Evolutionary conservation across 495 filamentous ascomycete species (phyloP), one percentile per base, ranked within the genome.

Genomic region (Symbiotaphrina buchneri): DNA sequence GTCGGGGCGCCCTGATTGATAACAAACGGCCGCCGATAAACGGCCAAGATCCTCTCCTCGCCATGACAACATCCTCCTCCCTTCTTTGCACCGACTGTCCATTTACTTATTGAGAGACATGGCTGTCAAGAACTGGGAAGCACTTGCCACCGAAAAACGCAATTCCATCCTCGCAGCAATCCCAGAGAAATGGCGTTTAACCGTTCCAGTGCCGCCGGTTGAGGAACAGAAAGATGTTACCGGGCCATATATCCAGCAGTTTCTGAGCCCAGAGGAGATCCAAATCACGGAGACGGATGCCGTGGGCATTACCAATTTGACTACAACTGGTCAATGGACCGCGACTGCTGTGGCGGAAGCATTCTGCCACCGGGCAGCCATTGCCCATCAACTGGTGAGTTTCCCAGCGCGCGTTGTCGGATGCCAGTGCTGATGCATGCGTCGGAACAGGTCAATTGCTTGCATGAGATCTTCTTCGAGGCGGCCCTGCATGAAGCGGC

Each of bases 391-490:
- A 37, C 31, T 70, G 4, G 59, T 63, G 48, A 26, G 44, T 42
- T 25, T 34, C 15, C 26, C 15, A 8, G 18, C 13, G 18, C 26
- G 25, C 13, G 25, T 20, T 10, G 17, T 10, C 15, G n/a, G 11
- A 10, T 7, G 27, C 32, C 5, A 10, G 6, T 4, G 19, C 4
- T 11, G n/a, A 23, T 18, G 6, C 7, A 16, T 34, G 18, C 23
- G 19, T 14, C 21, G 7, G 18, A 35, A 31, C 30, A 65, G 57
- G 55, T 51, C 10, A 72, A 59, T 35, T 70, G 67, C 39, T 42
- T 78, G 13, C 66, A 65, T 18, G 73, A 78, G 27, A 54, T 65
- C 1, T 62, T 71, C 39, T 77, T 77, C 45, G 54, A 65, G 7
- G 50, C 55, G 7, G 74, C 71, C 7, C 49, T 82, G 5, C 42